Conservation (phyloP, 768 basidiomycete species). For the Tricholoma furcatifolium region DNA sequence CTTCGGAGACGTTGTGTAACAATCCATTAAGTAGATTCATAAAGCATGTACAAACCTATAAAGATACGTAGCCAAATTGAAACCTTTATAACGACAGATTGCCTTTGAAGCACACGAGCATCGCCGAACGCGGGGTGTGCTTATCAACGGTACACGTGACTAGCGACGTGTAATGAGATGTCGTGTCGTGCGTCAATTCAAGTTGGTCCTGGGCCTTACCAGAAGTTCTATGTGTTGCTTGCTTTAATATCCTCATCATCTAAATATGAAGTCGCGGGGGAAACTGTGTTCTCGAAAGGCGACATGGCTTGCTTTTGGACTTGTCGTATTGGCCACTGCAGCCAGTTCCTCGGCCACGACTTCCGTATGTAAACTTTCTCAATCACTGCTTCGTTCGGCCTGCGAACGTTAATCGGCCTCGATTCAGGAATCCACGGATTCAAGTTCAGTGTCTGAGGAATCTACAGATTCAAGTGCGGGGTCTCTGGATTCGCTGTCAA, state of each 20-base stretch:
- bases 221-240: slow-evolving; percentile 9
- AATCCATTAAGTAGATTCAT: slow-evolving; percentile 5
- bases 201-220: not conserved
- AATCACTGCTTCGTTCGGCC: not conserved
- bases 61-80: too few relatives aligned
- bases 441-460: slow-evolving; percentile 3
- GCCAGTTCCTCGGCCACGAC: slow-evolving; percentile 30
- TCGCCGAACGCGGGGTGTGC: too few relatives aligned
- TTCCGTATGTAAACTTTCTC: slow-evolving; percentile 29
- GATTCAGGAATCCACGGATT: not conserved
- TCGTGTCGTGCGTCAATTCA: not conserved
- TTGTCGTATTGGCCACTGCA: slow-evolving; percentile 50
- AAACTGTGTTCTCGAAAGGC: slow-evolving; percentile 42
- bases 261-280: slow-evolving; percentile 23
- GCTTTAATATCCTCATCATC: not conserved
- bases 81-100: too few relatives aligned
- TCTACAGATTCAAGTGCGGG: not conserved
- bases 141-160: slow-evolving; percentile 16
- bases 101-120: too few relatives aligned
- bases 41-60: not conserved
- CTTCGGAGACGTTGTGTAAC: not conserved
- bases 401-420: slow-evolving; percentile 5
- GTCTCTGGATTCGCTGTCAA: not conserved
- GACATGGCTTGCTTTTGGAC: slow-evolving; percentile 60
- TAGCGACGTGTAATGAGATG: slow-evolving; percentile 16